These are phyloP conservation scores for Medicago lupulina DNA, from an alignment of 306 rosid species.

Conservation along the genomic window DNA sequence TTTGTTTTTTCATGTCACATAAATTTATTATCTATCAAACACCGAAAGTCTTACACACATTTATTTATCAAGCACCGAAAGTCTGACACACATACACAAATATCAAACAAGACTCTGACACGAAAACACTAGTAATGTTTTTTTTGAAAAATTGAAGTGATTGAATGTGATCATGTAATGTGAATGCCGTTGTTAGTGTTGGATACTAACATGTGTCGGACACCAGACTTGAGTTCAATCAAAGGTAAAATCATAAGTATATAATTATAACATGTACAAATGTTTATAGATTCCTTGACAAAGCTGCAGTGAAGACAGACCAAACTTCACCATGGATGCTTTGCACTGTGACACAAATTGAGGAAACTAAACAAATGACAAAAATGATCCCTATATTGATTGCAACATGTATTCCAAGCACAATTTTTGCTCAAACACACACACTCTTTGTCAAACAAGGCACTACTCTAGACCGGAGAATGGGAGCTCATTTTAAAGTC, in stretches of 20 bases:
- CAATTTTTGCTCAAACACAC: neutral
- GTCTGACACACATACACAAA: too few species aligned
- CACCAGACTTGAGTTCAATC: neutral
- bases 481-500: slow-evolving; percentile 67
- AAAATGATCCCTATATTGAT: slow-evolving; percentile 72
- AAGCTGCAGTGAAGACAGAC: slow-evolving; percentile 59
- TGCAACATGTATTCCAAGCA: slow-evolving; percentile 67
- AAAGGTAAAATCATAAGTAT: too few species aligned
- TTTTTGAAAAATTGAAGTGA: too few species aligned
- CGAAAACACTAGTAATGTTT: too few species aligned
- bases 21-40: neutral
- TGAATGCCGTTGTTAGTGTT: too few species aligned
- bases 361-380: slow-evolving; percentile 87
- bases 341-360: slow-evolving; percentile 81
- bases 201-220: too few species aligned
- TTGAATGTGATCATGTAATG: too few species aligned
- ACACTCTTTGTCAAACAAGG: slow-evolving; percentile 79
- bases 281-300: slow-evolving; percentile 70
- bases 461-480: slow-evolving; percentile 57
- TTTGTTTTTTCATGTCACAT: neutral
- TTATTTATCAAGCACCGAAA: neutral
- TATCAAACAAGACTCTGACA: too few species aligned
- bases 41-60: too few species aligned
- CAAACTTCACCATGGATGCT: slow-evolving; percentile 63
- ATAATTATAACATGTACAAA: neutral